These are phyloP conservation scores for Stereum hirsutum DNA, from an alignment of 1,284 basidiomycete genomes.

Conservation along the genomic window DNA sequence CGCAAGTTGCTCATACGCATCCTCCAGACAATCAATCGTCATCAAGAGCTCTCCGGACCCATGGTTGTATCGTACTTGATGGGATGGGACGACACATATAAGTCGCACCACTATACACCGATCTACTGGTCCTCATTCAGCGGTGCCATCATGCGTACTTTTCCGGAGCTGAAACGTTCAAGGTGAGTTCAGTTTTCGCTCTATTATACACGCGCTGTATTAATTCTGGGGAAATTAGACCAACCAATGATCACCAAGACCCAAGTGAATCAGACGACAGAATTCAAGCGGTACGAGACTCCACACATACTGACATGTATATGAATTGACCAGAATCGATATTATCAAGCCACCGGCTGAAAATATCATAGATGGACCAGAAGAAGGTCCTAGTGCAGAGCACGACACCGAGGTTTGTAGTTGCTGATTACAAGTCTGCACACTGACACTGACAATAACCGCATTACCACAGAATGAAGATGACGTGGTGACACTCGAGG, in stretches of 20 bases:
- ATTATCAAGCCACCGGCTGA: not conserved
- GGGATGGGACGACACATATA: constrained; percentile 24
- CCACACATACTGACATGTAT: too few relatives aligned
- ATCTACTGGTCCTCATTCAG: constrained; percentile 23
- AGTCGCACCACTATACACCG: constrained; percentile 21
- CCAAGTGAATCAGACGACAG: too few relatives aligned
- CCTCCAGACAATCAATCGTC: constrained; percentile 19
- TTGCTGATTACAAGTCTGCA: not conserved
- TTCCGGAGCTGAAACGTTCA: constrained; percentile 12
- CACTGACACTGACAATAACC: too few relatives aligned
- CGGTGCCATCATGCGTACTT: constrained; percentile 10
- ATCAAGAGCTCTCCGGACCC: constrained; percentile 26
- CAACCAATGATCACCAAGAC: too few relatives aligned
- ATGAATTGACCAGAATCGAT: not conserved
- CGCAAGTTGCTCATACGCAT: constrained; percentile 16
- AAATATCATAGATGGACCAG: not conserved
- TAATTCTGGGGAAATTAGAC: too few relatives aligned
- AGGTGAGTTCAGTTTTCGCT: constrained; percentile 1
- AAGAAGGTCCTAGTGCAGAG: not conserved
- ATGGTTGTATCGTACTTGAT: constrained; percentile 26
- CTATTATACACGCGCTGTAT: too few relatives aligned
- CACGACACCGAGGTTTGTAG: not conserved
- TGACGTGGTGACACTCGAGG: not conserved
- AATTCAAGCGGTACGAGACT: too few relatives aligned
- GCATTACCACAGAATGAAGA: too few relatives aligned